Base-by-base conservation (phyloP, 225 moss, liverwort and hornwort genomes). In the Rhytidiadelphus loreus region DNA sequence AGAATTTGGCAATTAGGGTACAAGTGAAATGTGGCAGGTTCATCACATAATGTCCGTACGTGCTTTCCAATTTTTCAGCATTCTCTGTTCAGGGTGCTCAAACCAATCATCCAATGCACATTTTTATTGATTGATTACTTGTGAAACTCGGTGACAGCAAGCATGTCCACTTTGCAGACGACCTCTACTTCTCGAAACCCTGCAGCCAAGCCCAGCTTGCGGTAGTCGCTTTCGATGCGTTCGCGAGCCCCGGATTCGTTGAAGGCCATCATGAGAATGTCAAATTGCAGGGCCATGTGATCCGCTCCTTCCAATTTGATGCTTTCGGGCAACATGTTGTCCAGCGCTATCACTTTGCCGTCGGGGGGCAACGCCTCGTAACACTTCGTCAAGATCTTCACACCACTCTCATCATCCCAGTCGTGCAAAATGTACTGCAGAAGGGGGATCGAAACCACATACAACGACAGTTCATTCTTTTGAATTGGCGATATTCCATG, bases 301-400 rank as follows among this genome's bases (percentile, higher is more conserved):
- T 92, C 88, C 8, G 15, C 74, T 25, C 86, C 66, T 5, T 86
- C 86, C 2, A 60, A 48, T 75, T 80, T 55, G 56, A 89, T 89
- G 16, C 68, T 61, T 32, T 91, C 89, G 1, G 91, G 87, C 32
- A 91, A 61, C 55, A 81, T 26, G 30, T 6, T 24, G 59, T 91
- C 93, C 9, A 86, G 35, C 7, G 76, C 74, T 21, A 91, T 88
- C 39, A 91, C 91, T 86, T 91, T 93, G 78, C 93, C 93, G 7
- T 79, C 2, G 0, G 60, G 17, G 1, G 91, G 90, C 50, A 90
- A 23, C 2, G 86, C 91, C 32, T 61, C 12, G 56, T 71, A 58
- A 59, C 93, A 90, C 26, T 90, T 93, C 68, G 62, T 90, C 86
- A 93, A 80, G 56, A 93, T 70, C 81, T 90, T 77, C 56, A 91